phyloP scores from a whole-genome alignment of 768 basidiomycete species.

The Podaxis sp. region DNA sequence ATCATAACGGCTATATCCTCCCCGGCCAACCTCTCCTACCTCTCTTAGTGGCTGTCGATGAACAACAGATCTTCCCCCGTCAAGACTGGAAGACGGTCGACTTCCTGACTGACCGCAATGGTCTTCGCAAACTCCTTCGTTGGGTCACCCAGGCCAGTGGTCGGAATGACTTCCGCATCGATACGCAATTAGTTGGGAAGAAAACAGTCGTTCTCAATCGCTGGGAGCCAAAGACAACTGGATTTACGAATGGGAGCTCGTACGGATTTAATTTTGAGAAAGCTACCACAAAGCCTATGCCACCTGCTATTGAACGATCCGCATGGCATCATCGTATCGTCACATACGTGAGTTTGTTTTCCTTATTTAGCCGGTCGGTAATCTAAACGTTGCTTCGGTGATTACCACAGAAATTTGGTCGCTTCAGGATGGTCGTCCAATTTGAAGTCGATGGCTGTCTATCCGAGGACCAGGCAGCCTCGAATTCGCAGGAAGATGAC shows the following conservation, averaged over 20 bases:
- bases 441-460: conserved; percentile 31
- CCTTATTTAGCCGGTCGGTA: background rate
- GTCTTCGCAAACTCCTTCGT: conserved; percentile 59
- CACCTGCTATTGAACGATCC: conserved; percentile 47
- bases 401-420: conserved; percentile 49
- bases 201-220: conserved; percentile 63
- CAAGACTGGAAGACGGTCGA: conserved; percentile 43
- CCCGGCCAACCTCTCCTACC: conserved; percentile 43
- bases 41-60: conserved; percentile 58
- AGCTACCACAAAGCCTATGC: conserved; percentile 45
- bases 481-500: conserved; percentile 25
- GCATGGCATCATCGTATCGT: conserved; percentile 63
- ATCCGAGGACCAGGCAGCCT: conserved; percentile 20
- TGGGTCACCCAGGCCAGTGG: conserved; percentile 42
- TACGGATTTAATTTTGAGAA: conserved; percentile 67
- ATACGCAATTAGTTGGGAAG: conserved; percentile 59
- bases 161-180: conserved; percentile 60
- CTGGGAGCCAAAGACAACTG: conserved; percentile 42
- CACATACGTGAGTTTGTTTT: conserved; percentile 48
- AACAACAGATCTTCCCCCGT: conserved; percentile 29
- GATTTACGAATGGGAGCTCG: conserved; percentile 34
- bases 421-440: conserved; percentile 29
- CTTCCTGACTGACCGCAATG: conserved; percentile 64
- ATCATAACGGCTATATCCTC: conserved; percentile 56
- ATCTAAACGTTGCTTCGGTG: background rate